These are phyloP conservation scores for Trichoderma harzianum DNA, from an alignment of 2,329 filamentous ascomycete genomes.

Conservation along the genomic window DNA sequence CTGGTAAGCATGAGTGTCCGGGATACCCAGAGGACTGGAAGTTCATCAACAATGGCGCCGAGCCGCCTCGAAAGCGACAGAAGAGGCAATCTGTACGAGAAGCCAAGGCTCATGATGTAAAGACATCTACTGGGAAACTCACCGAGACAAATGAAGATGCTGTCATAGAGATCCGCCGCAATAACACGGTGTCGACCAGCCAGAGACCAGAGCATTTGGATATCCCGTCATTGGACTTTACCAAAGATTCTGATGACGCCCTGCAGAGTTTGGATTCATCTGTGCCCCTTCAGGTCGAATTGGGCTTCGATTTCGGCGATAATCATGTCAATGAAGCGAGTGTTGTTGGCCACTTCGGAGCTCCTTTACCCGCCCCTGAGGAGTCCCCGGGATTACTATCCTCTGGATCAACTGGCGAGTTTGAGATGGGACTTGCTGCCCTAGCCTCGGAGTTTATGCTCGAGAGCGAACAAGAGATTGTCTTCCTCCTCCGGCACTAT, in stretches of 20 bases:
- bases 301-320: neutral
- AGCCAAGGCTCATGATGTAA: neutral
- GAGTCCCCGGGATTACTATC: neutral
- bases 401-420: neutral
- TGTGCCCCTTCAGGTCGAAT: neutral
- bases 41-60: conserved; percentile 6
- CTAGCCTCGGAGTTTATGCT: conserved; percentile 8
- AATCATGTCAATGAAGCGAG: neutral
- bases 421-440: neutral
- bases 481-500: conserved; percentile 13
- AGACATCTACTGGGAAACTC: neutral
- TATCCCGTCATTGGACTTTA: neutral
- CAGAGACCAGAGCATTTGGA: neutral
- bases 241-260: neutral
- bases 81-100: neutral
- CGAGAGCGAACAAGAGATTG: conserved; percentile 5
- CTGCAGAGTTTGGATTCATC: neutral
- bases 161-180: neutral
- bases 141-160: neutral
- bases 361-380: neutral
- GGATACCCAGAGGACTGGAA: conserved; percentile 9
- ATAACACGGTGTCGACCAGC: neutral
- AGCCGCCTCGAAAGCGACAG: neutral
- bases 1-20: neutral
- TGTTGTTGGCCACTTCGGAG: neutral